Base-by-base conservation (phyloP, 805 yeast species). In the Phaffomyces antillensis region DNA sequence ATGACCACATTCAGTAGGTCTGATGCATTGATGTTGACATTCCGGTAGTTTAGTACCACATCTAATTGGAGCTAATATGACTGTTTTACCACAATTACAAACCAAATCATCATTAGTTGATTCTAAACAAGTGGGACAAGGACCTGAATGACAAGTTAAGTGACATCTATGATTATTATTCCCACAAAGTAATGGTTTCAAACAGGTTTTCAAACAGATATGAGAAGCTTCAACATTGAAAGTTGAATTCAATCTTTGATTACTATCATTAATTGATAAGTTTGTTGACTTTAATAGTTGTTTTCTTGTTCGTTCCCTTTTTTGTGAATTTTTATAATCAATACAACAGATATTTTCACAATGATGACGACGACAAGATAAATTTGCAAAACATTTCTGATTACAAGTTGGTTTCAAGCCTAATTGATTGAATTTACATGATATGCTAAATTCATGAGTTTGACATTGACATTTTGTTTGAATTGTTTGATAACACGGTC, bases 51-150 rank as follows among this genome's bases (percentile, higher is more conserved):
- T 69, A 0, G 86, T 77, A 13, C 96, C 96, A 66, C 96, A 87
- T 51, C 96, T 67, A 10, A 86, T 87, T 0, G 96, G 96, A 0
- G 95, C 96, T 18, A 72, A 73, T 7, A 87, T 70, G 4, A 84
- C 73, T 0, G 96, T 87, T 50, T 73, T 71, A 3, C 96, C 95
- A 67, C 96, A 87, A 40, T 82, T 74, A 58, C 96, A 87, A 3
- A 79, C 75, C 52, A 85, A 66, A 59, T 87, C 96, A 17, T 85
- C 87, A 36, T 81, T 76, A n/a, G 84, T 74, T 6, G 91, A 81
- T 56, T 86, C 95, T 40, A 85, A 60, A 60, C 96, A 87, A 12
- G 89, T 84, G 4, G 79, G 76, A 63, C 96, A 87, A 3, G 83
- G 75, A 0, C 96, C 96, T 13, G 77, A 66, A 61, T 87, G 96